A percentile compares a stretch with the other conserved stretches of the same genome.
These are phyloP conservation scores for Penicillium diatomitis DNA, from an alignment of 495 filamentous ascomycete species.

Conservation along the genomic window DNA sequence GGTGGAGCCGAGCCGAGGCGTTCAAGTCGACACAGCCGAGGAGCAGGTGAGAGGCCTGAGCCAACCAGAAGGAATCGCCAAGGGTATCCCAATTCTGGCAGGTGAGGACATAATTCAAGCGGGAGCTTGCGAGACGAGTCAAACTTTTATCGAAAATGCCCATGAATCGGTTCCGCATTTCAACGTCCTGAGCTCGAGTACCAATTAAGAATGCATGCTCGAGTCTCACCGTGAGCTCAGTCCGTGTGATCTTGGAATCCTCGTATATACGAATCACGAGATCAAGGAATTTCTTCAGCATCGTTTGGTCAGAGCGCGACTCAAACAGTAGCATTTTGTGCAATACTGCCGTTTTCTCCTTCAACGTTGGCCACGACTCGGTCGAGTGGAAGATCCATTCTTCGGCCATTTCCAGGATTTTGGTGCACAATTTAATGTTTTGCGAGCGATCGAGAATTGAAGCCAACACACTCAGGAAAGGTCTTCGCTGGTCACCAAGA, in stretches of 20 bases:
- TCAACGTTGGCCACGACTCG: constrained; percentile 88
- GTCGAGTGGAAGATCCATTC: constrained; percentile 89
- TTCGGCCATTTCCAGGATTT: constrained; percentile 91
- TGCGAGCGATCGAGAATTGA: constrained; percentile 89
- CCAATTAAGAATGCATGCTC: constrained; percentile 98
- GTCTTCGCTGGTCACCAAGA: constrained; percentile 83
- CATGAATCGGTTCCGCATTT: constrained; percentile 96
- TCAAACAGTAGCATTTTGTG: constrained; percentile 98
- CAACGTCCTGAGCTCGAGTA: constrained; percentile 84
- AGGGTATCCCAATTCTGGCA: constrained; percentile 98
- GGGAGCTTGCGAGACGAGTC: constrained; percentile 73
- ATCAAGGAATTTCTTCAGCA: constrained; percentile 86
- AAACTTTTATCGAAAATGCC: constrained; percentile 86
- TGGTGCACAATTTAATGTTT: constrained; percentile 74
- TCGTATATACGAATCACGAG: constrained; percentile 97
- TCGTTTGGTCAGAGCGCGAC: constrained; percentile 64
- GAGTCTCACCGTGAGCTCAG: constrained; percentile 90
- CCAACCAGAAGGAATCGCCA: constrained; percentile 89
- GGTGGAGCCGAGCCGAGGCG: constrained; percentile 60
- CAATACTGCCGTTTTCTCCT: constrained; percentile 94
- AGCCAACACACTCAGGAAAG: constrained; percentile 89
- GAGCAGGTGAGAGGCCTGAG: constrained; percentile 85
- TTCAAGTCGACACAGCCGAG: constrained; percentile 86
- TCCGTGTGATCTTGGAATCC: constrained; percentile 85
- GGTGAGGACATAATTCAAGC: constrained; percentile 77